Evolutionary conservation across 768 basidiomycete species (phyloP).

Genomic region (Trametes cinnabarina): DNA sequence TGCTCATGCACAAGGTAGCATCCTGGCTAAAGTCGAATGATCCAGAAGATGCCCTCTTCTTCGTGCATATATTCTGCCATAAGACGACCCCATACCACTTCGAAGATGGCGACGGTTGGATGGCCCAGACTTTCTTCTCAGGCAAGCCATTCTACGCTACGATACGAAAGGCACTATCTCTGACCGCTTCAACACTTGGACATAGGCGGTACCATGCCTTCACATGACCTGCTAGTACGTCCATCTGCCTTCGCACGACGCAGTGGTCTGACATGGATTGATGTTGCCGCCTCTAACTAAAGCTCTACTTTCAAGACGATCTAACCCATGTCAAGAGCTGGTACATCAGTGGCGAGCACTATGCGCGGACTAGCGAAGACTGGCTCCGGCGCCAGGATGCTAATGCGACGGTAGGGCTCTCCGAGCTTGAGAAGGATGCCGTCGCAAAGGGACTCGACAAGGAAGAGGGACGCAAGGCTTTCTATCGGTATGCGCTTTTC

Average conservation of each 20-base stretch:
- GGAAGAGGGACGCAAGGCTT: slow-evolving; percentile 58
- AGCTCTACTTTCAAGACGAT: slow-evolving; percentile 66
- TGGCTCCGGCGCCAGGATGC: slow-evolving; percentile 62
- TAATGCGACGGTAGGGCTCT: slow-evolving; percentile 47
- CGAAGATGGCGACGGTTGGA: slow-evolving; percentile 68
- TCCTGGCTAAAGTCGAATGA: slow-evolving; percentile 56
- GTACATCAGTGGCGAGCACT: slow-evolving; percentile 64
- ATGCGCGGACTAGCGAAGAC: slow-evolving; percentile 60
- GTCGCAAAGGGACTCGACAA: slow-evolving; percentile 41
- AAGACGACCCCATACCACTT: slow-evolving; percentile 63
- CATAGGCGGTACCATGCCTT: slow-evolving; percentile 70
- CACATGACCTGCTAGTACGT: slow-evolving; percentile 56
- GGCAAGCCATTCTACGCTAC: slow-evolving; percentile 32
- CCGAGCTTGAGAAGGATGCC: slow-evolving; percentile 49
- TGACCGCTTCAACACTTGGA: neutral
- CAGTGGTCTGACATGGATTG: neutral
- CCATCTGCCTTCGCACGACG: neutral
- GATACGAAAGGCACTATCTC: too few species aligned
- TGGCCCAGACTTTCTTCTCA: slow-evolving; percentile 72
- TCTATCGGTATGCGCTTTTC: slow-evolving; percentile 41
- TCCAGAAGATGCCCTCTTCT: slow-evolving; percentile 48
- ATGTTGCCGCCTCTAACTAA: too few species aligned
- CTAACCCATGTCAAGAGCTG: slow-evolving; percentile 56
- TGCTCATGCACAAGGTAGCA: slow-evolving; percentile 57
- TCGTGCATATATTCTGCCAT: slow-evolving; percentile 74